These are phyloP conservation scores for Extremus antarcticus DNA, from an alignment of 495 filamentous ascomycete genomes.

Conservation along the genomic window DNA sequence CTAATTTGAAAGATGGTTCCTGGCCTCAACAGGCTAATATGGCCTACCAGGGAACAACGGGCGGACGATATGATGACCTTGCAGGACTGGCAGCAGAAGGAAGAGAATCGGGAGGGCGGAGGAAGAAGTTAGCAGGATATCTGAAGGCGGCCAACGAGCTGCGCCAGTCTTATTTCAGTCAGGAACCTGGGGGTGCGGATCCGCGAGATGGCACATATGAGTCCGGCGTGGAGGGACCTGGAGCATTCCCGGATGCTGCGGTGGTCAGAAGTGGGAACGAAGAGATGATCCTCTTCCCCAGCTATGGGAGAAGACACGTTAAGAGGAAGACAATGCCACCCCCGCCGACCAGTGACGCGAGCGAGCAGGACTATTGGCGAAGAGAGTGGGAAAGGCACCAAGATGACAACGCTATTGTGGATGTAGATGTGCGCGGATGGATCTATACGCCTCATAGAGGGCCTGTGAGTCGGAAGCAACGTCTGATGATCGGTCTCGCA, in stretches of 20 bases:
- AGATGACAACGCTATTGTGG: slow-evolving; percentile 71
- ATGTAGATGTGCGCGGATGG: slow-evolving; percentile 93
- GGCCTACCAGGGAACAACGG: slow-evolving; percentile 22
- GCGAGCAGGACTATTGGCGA: slow-evolving; percentile 47
- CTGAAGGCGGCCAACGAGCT: slow-evolving; percentile 84
- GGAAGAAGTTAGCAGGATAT: slow-evolving; percentile 75
- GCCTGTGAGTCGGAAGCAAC: slow-evolving; percentile 78
- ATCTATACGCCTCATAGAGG: slow-evolving; percentile 75
- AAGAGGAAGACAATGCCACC: slow-evolving; percentile 29
- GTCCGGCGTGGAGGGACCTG: slow-evolving; percentile 32
- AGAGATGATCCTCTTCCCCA: slow-evolving; percentile 90
- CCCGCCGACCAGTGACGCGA: neutral
- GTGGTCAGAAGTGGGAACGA: slow-evolving; percentile 71
- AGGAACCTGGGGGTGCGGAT: slow-evolving; percentile 35
- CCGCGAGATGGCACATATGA: slow-evolving; percentile 42
- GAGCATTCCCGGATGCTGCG: slow-evolving; percentile 68
- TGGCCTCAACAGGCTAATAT: slow-evolving; percentile 25
- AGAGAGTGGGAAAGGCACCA: slow-evolving; percentile 59
- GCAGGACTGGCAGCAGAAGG: slow-evolving; percentile 2
- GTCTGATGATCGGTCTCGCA: slow-evolving; percentile 72
- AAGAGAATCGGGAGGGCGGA: slow-evolving; percentile 53
- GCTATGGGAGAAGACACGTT: slow-evolving; percentile 67
- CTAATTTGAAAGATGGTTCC: slow-evolving; percentile 26
- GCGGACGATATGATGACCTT: slow-evolving; percentile 7
- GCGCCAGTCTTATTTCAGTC: slow-evolving; percentile 64